Base-by-base conservation (phyloP, 2,329 filamentous ascomycete genomes). In the Epichloe coenophiala region DNA sequence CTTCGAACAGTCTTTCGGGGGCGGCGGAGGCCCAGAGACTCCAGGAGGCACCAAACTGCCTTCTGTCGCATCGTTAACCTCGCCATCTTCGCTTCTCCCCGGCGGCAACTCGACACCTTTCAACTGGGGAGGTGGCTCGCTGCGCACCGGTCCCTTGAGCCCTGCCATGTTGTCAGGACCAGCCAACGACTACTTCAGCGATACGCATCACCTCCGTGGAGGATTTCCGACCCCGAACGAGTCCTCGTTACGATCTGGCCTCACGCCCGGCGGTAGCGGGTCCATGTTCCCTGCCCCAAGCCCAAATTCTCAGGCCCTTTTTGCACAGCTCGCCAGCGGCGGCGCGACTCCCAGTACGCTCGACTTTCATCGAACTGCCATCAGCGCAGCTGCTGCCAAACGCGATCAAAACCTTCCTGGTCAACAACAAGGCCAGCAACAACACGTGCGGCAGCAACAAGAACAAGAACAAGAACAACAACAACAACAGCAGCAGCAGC, bases 161-260 rank as follows among this genome's bases (percentile, higher is more conserved):
- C 93, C 93, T 71, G 93, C 91, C 56, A 97, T 98, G 90, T 82
- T 98, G 51, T 88, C 89, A 45, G 93, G 89, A 23, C 93, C 84
- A 38, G 71, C 78, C 38, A 85, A 79, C 65, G 89, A 96, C 64
- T 97, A 96, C 70, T 95, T 96, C 64, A 78, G 80, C 58, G 88
- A 95, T 61, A 83, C 83, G 17, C 80, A 84, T 63, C 84, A 80
- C 53, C 74, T 95, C 56, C 81, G 86, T 57, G 83, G 88, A 59
- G 86, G 87, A 49, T 95, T 95, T 63, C 88, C 89, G 4, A 97
- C 93, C 4, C 91, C 91, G 1, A 96, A 96, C 79, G 93, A 98
- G 70, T 97, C 91, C 7, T 94, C 88, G 3, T 72, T 97, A 48
- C 79, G 93, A 54, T 93, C 89, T 53, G 93, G 93, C 51, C 71